Evolutionary conservation across 805 yeast species (phyloP), one percentile per base, ranked within the genome.

Genomic region (Sungouiella blattae): DNA sequence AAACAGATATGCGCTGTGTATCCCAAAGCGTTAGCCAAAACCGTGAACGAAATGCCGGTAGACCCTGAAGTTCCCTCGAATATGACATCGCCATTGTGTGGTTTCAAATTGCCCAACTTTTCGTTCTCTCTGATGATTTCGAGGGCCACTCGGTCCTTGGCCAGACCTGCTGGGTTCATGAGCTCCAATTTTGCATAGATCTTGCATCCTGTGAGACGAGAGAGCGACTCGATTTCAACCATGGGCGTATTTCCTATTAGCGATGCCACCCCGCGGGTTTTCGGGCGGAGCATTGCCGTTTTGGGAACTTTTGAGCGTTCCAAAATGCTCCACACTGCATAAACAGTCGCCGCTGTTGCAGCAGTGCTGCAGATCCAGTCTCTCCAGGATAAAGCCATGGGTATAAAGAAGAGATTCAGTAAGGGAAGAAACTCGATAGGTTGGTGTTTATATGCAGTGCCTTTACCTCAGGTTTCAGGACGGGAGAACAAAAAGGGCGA

Each of bases 61-160:
- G 97, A 88, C 0, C 98, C 98, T 8, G 93, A 82, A 0, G 98
- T 93, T 6, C 98, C 98, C 63, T 91, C 98, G 57, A 80, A 88
- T 1, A 91, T 83, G 11, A 79, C 68, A 50, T 87, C 93, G 1
- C 85, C 87, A 26, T 58, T 60, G 28, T 75, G 57, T 0, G 86
- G 84, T 4, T 64, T 55, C 26, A 89, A 57, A 5, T 65, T 52
- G 0, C 93, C 93, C 30, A 50, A 32, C 4, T 47, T 36, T 53
- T 87, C 95, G 37, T 83, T 84, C 15, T 77, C 76, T 37, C 76
- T 66, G 12, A 91, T 83, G 29, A 91, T 83, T 3, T 93, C 87
- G 14, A 85, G 62, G 0, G 98, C 98, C 13, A 93, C 95, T 28
- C 98, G 67, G 55, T 91, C 98, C 49, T 91, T 91, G 4, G 98